Percentiles rank a stretch among this genome's conserved stretches.
Conservation (phyloP, 305 asterid genomes). For the Solanum chacoense region DNA sequence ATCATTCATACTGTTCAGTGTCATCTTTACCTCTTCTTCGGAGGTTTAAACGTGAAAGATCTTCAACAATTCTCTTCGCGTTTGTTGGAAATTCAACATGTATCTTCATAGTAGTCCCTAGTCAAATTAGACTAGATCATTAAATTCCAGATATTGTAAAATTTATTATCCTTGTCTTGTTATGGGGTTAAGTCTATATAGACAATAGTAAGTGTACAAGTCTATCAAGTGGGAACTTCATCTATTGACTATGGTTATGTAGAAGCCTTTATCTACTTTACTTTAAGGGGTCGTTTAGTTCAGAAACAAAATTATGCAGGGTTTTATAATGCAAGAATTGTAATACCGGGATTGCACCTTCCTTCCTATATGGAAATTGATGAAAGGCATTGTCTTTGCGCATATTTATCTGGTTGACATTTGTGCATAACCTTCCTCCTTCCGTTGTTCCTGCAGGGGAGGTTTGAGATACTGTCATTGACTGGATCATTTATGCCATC, state of each 20-base stretch:
- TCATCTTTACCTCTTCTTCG: background rate
- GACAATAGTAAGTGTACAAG: background rate
- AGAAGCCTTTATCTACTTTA: background rate
- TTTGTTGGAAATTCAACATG: background rate
- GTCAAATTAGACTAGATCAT: background rate
- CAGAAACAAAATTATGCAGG: background rate
- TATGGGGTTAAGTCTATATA: background rate
- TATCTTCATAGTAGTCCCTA: background rate
- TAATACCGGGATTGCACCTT: background rate
- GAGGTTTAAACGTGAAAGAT: background rate
- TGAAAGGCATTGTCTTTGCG: background rate
- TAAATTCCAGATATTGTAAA: background rate
- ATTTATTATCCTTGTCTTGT: background rate
- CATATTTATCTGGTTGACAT: background rate
- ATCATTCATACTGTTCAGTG: background rate
- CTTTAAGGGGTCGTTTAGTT: background rate
- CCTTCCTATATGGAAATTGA: background rate
- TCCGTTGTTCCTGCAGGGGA: constrained; percentile 36
- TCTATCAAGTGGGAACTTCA: background rate
- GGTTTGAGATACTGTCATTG: constrained; percentile 71
- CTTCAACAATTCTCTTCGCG: background rate
- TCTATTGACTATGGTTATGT: background rate
- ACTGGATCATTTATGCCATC: constrained; percentile 70
- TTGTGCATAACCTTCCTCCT: background rate
- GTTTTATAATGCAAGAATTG: background rate